These are phyloP conservation scores for Populus trichocarpa DNA, from an alignment of 441 rosid genomes.

Conservation along the genomic window DNA sequence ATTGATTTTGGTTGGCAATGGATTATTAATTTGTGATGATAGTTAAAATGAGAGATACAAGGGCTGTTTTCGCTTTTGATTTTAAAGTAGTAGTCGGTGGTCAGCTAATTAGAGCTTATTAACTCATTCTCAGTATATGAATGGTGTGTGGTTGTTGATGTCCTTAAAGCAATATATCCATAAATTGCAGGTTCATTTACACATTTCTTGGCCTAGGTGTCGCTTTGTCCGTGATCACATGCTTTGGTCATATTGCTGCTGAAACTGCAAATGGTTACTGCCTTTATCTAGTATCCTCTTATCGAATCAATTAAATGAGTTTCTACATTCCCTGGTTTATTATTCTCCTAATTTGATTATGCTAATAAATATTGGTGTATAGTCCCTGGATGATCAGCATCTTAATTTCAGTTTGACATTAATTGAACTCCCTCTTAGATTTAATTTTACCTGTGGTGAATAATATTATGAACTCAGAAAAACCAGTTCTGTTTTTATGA, in stretches of 20 bases:
- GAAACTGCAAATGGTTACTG: constrained; percentile 80
- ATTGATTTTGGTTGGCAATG: background rate
- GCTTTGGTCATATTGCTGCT: constrained; percentile 81
- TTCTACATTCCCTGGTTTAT: background rate
- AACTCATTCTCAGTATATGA: background rate
- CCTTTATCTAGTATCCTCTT: constrained; percentile 66
- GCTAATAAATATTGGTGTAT: background rate
- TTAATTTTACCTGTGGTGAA: background rate
- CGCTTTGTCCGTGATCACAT: constrained; percentile 56
- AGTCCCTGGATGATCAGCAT: background rate
- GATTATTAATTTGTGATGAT: background rate
- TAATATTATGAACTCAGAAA: background rate
- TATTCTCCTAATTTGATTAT: background rate
- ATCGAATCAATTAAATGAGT: constrained; percentile 2
- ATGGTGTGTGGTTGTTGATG: background rate
- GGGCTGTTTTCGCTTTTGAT: background rate
- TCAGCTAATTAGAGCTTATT: background rate
- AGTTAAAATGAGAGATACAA: background rate
- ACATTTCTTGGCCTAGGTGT: constrained; percentile 65
- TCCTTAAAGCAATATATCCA: constrained; percentile 1
- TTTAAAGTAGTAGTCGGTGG: background rate
- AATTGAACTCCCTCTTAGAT: background rate
- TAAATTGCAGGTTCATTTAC: constrained; percentile 69
- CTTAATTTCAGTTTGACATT: background rate
- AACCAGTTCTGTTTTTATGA: background rate